Evolutionary conservation across 768 basidiomycete genomes (phyloP), one percentile per base, ranked within the genome.

Genomic region (Omphalotus guepiniiformis): DNA sequence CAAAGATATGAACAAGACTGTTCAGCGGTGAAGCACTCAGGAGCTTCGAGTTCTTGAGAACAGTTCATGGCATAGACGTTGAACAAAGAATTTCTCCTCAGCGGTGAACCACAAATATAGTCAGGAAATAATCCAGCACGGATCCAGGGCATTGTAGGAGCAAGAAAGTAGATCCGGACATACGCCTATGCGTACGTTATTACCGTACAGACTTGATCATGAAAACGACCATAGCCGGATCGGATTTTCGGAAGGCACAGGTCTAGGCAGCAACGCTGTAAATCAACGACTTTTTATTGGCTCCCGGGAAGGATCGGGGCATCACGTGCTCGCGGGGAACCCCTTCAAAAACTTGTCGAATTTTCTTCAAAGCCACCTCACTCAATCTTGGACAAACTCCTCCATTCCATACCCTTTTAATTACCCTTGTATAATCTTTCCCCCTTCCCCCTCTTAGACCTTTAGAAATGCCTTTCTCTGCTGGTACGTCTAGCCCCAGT

Each of bases 401-500:
- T 32, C 38, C 18, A 47, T 21, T 32, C 19, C 36, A 39, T 47
- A 47, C 38, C 46, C 38, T 47, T 38, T n/a, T n/a, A n/a, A n/a
- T n/a, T 47, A 39, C 16, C 16, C n/a, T 47, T 47, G 46, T 47
- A 47, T 39, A 47, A 39, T 47, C 37, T 46, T 40, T 40, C 22
- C 1, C n/a, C 36, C 26, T 39, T 28, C 7, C 21, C 16, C 11
- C 19, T 37, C 38, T 39, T 47, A 15, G 8, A 15, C n/a, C 21
- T 8, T 15, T 47, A 21, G 27, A 49, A 53, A 77, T 77, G 75
- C 63, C 72, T 66, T 75, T 55, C 62, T 40, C 68, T 58, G 16
- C 66, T 42, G 75, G 75, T 75, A 12, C 7, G 74, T 61, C 12
- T 35, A 19, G 22, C 3, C 40, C 4, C 35, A 19, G 28, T n/a